phyloP scores from a whole-genome alignment of 495 filamentous ascomycete species.

The Tuber microsphaerosporum region DNA sequence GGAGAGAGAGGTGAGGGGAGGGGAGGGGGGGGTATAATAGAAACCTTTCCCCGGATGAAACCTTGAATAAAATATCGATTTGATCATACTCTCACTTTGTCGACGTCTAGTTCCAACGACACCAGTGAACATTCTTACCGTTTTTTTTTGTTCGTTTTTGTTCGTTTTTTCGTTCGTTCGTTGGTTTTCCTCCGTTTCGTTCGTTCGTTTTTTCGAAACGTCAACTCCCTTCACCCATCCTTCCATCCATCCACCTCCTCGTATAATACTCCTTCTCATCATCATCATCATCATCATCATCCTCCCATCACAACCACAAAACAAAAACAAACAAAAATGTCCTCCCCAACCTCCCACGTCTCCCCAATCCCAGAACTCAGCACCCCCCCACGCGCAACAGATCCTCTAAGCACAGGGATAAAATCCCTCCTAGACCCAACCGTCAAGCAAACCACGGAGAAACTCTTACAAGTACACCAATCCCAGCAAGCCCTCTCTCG shows the following conservation, averaged over 20 bases:
- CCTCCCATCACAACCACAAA: background rate
- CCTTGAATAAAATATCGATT: slow-evolving; percentile 88
- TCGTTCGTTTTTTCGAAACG: background rate
- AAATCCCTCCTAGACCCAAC: slow-evolving; percentile 38
- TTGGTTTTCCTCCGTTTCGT: background rate
- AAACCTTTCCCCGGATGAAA: slow-evolving; percentile 85
- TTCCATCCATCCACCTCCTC: no score
- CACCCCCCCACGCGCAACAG: slow-evolving; percentile 20
- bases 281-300: background rate
- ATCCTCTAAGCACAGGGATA: slow-evolving; percentile 33
- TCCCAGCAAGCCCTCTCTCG: slow-evolving; percentile 35
- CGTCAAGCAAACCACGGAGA: slow-evolving; percentile 39
- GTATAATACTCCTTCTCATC: background rate
- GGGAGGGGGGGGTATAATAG: slow-evolving; percentile 24
- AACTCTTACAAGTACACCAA: slow-evolving; percentile 36
- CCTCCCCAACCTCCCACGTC: slow-evolving; percentile 23
- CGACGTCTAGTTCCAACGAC: background rate
- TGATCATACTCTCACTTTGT: slow-evolving; percentile 57
- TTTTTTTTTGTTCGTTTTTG: background rate
- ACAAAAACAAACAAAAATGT: slow-evolving; percentile 13
- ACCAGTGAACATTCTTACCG: background rate
- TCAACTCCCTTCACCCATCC: background rate
- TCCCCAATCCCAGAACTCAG: slow-evolving; percentile 35
- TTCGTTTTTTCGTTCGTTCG: background rate
- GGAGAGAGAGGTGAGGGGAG: background rate